Evolutionary conservation across 352 stramenopile species (phyloP), one percentile per base, ranked within the genome.

Genomic region (Paralagenidium karlingii): DNA sequence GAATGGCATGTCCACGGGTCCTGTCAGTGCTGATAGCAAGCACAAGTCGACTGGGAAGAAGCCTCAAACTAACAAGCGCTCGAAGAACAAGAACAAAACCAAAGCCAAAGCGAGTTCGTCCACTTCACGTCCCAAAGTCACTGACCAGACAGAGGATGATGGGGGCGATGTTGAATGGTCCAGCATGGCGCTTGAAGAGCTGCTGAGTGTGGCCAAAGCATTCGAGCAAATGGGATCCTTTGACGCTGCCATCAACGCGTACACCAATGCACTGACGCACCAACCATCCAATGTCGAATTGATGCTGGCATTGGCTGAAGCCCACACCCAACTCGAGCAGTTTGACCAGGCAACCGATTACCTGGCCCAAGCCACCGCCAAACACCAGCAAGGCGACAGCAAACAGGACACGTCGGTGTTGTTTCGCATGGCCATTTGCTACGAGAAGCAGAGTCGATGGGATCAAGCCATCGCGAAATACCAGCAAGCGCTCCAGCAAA

Each of bases 161-260:
- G n/a, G n/a, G n/a, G n/a, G n/a, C n/a, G n/a, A n/a, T n/a, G n/a
- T n/a, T n/a, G n/a, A n/a, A n/a, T n/a, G n/a, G n/a, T n/a, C n/a
- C n/a, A n/a, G n/a, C n/a, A n/a, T n/a, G n/a, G n/a, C n/a, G n/a
- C n/a, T n/a, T n/a, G n/a, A n/a, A n/a, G n/a, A n/a, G n/a, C n/a
- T n/a, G n/a, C n/a, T n/a, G n/a, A n/a, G n/a, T n/a, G n/a, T n/a
- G n/a, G n/a, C n/a, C n/a, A n/a, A n/a, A 24, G 68, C 70, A 20
- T 82, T 85, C 29, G 54, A 82, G 42, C 65, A 85, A 45, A 45
- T 85, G 9, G 52, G 58, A 32, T 62, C 60, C 0, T 53, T 66
- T 21, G 68, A 82, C 8, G 66, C 56, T 8, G 70, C 70, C 3
- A 24, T 66, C 24, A 50, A 49, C 26, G 53, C 68, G 0, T 79